Evolutionary conservation across 2,329 filamentous ascomycete genomes (phyloP), one percentile per base, ranked within the genome.

Genomic region (Venturia asperata): DNA sequence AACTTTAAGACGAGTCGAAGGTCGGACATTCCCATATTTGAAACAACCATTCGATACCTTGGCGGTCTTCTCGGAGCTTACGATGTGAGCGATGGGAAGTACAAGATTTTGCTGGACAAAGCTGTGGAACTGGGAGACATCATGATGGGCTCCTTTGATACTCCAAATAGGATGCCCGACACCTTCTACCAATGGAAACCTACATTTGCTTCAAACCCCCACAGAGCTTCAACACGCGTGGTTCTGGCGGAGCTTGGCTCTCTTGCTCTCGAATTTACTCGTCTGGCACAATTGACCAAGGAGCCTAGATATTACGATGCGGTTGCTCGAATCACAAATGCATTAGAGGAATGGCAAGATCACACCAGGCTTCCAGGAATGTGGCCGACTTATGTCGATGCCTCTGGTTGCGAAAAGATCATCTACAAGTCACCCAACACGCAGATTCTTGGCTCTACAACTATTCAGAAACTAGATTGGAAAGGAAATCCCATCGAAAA

Each of bases 11-110:
- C 75, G 1, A 83, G 84, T 0, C 74, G 74, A 6, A 70, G 75
- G 52, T 72, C 75, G 6, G 77, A 81, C 41, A 82, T 89, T 68
- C 88, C 87, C 67, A 77, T 89, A 0, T 90, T 90, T 67, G 87
- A 90, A 74, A 89, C 86, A 0, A 88, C 82, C 13, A 90, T 90
- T 66, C 82, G 87, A 52, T 90, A 90, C 71, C 80, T 90, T 0
- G 87, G 87, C 17, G 87, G 87, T 0, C 80, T 90, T 64, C 71
- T 90, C 65, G 83, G 84, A n/a, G 87, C 87, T 0, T 89, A 89
- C 71, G 87, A 90, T 71, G 73, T 90, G 27, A 88, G 85, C 69
- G 79, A 77, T 42, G 80, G 79, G 64, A 76, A 81, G 66, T 77
- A 79, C 67, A 76, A 81, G 34, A 77, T 78, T n/a, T 73, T 89